phyloP scores from a whole-genome alignment of 2,329 filamentous ascomycete species.

The Madurella mycetomatis region DNA sequence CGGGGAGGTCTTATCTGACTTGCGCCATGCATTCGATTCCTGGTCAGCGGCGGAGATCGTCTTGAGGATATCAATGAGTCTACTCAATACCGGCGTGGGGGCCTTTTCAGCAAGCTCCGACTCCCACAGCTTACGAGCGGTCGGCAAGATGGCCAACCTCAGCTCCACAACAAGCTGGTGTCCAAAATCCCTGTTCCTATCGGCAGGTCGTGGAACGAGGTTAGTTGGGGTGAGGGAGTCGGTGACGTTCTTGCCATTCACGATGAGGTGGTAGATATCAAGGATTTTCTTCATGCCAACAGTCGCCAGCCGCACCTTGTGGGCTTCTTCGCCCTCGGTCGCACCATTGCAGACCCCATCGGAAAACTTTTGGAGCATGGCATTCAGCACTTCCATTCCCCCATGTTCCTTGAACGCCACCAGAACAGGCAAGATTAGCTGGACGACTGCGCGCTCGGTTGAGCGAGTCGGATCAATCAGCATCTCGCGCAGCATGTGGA shows the following conservation, averaged over 20 bases:
- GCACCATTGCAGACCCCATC: conserved; percentile 45
- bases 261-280: conserved; percentile 71
- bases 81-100: conserved; percentile 69
- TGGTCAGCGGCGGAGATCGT: conserved; percentile 71
- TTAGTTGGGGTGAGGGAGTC: conserved; percentile 63
- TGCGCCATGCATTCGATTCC: conserved; percentile 62
- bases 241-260: conserved; percentile 72
- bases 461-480: conserved; percentile 61
- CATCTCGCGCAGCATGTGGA: conserved; percentile 73
- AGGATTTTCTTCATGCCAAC: conserved; percentile 76
- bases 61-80: conserved; percentile 77
- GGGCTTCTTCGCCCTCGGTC: conserved; percentile 40
- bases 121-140: conserved; percentile 76
- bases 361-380: conserved; percentile 66
- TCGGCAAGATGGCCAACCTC: conserved; percentile 72
- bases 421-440: conserved; percentile 70
- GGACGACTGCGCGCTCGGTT: conserved; percentile 46
- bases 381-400: conserved; percentile 70
- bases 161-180: conserved; percentile 81
- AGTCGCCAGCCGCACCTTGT: conserved; percentile 46
- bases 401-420: conserved; percentile 79
- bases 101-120: conserved; percentile 79
- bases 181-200: conserved; percentile 38
- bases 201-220: conserved; percentile 37
- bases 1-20: conserved; percentile 49